phyloP scores from a whole-genome alignment of 2,329 filamentous ascomycete genomes.

The Aureobasidium musti region DNA sequence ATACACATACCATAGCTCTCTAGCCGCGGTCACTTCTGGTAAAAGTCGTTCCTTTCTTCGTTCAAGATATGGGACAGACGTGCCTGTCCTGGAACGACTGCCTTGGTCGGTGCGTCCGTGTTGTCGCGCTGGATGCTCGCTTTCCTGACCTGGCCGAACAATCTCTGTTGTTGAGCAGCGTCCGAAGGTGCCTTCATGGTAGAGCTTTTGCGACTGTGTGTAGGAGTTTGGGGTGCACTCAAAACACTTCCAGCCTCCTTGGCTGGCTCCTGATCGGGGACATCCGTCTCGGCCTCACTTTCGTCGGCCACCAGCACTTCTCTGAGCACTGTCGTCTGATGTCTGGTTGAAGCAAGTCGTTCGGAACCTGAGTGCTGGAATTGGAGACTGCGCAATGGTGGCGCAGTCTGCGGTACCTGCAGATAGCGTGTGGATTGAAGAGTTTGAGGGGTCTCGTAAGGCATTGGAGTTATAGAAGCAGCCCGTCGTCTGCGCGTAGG shows the following conservation, averaged over 20 bases:
- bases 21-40: background rate
- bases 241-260: conserved; percentile 42
- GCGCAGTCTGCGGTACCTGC: conserved; percentile 31
- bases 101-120: background rate
- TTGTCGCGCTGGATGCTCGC: background rate
- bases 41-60: background rate
- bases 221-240: conserved; percentile 4
- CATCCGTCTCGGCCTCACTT: conserved; percentile 58
- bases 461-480: conserved; percentile 34
- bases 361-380: background rate
- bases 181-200: background rate
- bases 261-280: conserved; percentile 59
- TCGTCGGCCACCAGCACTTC: conserved; percentile 54
- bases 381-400: conserved; percentile 18
- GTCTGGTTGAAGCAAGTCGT: background rate
- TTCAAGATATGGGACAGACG: background rate
- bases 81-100: background rate
- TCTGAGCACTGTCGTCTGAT: conserved; percentile 1
- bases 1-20: background rate
- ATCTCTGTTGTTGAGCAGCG: conserved; percentile 1
- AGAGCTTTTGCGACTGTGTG: background rate
- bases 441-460: conserved; percentile 40
- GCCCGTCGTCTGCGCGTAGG: conserved; percentile 60
- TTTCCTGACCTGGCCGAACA: conserved; percentile 22
- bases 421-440: conserved; percentile 39